phyloP scores from a whole-genome alignment of 345 rosid species.

The Citrus glauca region DNA sequence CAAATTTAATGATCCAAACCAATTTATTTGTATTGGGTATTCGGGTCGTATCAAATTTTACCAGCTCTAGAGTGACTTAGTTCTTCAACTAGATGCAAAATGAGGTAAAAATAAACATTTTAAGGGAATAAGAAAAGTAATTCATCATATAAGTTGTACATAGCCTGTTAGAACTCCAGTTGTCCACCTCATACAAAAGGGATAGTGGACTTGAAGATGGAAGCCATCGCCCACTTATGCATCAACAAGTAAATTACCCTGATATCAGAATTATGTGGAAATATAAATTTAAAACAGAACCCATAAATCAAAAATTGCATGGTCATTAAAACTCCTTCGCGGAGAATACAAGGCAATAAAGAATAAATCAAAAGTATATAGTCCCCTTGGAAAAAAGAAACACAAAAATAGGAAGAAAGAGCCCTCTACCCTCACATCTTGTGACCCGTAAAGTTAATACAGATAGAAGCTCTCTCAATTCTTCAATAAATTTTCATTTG shows the following conservation, averaged over 20 bases:
- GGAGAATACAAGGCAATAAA: not conserved
- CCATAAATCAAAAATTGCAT: conserved; percentile 18
- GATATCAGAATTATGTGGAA: conserved; percentile 66
- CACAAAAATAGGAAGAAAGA: not conserved
- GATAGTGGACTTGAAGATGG: conserved; percentile 63
- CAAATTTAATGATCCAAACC: too few species aligned
- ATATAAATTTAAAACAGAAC: conserved; percentile 42
- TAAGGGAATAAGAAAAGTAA: not conserved
- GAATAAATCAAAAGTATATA: not conserved
- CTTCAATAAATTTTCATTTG: not conserved
- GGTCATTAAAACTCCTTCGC: not conserved
- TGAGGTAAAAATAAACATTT: not conserved
- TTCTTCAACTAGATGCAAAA: not conserved
- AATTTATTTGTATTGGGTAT: too few species aligned
- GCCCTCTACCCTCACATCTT: not conserved
- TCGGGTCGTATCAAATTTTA: too few species aligned
- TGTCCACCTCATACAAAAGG: conserved; percentile 66
- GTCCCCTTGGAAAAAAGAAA: not conserved
- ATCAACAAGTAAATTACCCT: conserved; percentile 84
- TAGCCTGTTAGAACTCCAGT: conserved; percentile 76
- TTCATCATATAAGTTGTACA: conserved; percentile 10
- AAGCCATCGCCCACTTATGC: conserved; percentile 89
- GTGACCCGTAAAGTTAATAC: not conserved
- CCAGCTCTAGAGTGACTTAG: too few species aligned
- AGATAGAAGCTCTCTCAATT: not conserved